phyloP scores from a whole-genome alignment of 805 yeast genomes.

The Saturnispora dispora region DNA sequence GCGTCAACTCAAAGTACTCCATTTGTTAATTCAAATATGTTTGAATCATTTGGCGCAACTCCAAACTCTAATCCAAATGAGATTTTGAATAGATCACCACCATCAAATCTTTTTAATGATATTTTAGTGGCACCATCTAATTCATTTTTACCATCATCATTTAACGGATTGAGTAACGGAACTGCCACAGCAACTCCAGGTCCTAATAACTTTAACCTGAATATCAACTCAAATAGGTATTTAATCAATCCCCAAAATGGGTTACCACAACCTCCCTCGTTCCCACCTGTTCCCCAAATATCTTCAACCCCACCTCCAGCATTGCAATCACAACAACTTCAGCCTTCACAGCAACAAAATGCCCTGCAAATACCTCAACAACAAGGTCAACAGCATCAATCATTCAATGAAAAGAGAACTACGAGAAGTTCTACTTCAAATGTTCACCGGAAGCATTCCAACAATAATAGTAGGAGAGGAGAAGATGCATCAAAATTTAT shows the following conservation, averaged over 20 bases:
- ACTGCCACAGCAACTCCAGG: not conserved
- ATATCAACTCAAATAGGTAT: conserved; percentile 1
- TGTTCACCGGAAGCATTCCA: conserved; percentile 28
- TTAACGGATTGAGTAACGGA: conserved; percentile 3
- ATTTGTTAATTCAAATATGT: not conserved
- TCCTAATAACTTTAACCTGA: conserved; percentile 2
- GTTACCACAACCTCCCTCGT: not conserved
- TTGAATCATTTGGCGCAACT: conserved; percentile 2
- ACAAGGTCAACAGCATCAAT: conserved; percentile 1
- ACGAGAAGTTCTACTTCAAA: conserved; percentile 24
- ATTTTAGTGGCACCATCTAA: conserved; percentile 3
- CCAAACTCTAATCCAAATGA: conserved; percentile 2
- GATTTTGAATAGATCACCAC: conserved; percentile 8
- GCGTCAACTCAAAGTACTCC: conserved; percentile 4
- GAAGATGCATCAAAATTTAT: conserved; percentile 67
- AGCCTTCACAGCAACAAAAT: conserved; percentile 3
- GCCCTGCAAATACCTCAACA: not conserved
- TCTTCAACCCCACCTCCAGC: not conserved
- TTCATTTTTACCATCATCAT: conserved; percentile 5
- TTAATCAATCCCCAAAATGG: not conserved
- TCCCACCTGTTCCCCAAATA: not conserved
- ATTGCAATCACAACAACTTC: not conserved
- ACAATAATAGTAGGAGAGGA: conserved; percentile 30
- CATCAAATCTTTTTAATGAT: conserved; percentile 4
- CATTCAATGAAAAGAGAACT: conserved; percentile 9